Percentiles rank a stretch among this genome's conserved stretches.
phyloP scores from a whole-genome alignment of 169 alveolate genomes.

The Neospora caninum region DNA sequence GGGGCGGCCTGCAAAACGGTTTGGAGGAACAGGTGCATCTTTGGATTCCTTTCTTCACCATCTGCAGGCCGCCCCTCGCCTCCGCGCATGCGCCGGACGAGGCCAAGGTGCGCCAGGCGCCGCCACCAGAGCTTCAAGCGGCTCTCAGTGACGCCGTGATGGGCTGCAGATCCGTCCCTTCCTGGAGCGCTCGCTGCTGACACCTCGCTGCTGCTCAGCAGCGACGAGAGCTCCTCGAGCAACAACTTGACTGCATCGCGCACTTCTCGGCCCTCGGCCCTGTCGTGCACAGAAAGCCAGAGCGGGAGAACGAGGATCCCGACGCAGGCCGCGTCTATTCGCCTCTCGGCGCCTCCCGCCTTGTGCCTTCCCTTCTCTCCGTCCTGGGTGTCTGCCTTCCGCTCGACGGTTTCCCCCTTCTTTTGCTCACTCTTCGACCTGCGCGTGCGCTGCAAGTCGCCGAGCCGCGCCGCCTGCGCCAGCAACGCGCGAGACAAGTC shows the following conservation, averaged over 20 bases:
- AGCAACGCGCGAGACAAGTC: background rate
- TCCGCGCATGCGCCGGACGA: background rate
- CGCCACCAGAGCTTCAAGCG: background rate
- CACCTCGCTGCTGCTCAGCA: background rate
- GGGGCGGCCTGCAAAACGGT: background rate
- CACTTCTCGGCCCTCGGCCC: background rate
- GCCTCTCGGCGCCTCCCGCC: background rate
- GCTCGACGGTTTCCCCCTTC: background rate
- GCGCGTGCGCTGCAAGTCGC: background rate
- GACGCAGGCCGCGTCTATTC: background rate
- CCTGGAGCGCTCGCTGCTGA: no score
- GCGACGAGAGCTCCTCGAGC: background rate
- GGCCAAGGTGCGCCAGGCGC: background rate
- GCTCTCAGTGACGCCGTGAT: background rate
- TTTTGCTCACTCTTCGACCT: no score
- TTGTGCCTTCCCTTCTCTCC: background rate
- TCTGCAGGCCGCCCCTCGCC: background rate
- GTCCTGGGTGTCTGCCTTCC: background rate
- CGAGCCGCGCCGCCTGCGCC: slow-evolving; percentile 15
- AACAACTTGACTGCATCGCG: background rate
- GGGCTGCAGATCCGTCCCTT: background rate
- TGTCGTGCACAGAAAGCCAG: background rate
- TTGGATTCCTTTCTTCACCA: no score
- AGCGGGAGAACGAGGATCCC: background rate
- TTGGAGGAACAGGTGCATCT: background rate